Conservation (phyloP, 2,329 filamentous ascomycete species). For the Claviceps africana region DNA sequence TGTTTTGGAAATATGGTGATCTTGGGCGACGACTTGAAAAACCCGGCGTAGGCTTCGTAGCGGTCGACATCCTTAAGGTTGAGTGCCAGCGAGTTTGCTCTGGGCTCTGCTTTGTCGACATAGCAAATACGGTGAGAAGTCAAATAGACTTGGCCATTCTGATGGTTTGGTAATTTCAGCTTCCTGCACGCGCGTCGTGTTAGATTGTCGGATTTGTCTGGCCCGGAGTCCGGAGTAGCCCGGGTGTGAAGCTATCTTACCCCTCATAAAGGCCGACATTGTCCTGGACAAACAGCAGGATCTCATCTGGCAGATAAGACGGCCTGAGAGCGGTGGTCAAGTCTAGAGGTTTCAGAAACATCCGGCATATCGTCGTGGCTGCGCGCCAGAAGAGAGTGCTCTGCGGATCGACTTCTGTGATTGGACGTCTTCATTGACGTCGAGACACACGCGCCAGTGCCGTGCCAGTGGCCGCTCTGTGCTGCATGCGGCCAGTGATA, state of each 20-base stretch:
- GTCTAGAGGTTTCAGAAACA: slow-evolving; percentile 94
- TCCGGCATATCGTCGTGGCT: slow-evolving; percentile 47
- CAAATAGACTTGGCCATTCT: slow-evolving; percentile 91
- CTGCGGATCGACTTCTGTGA: neutral
- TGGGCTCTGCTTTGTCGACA: slow-evolving; percentile 74
- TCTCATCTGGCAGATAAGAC: slow-evolving; percentile 83
- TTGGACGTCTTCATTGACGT: neutral
- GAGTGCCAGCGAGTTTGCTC: slow-evolving; percentile 70
- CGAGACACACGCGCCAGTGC: neutral
- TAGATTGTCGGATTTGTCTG: neutral
- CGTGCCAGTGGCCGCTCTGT: no score
- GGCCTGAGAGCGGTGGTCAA: slow-evolving; percentile 93
- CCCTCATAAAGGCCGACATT: slow-evolving; percentile 95
- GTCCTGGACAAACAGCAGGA: slow-evolving; percentile 90
- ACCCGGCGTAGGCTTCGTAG: slow-evolving; percentile 83
- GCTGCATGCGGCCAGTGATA: neutral
- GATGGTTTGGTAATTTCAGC: slow-evolving; percentile 84
- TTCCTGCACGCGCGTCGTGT: slow-evolving; percentile 50
- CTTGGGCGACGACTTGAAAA: slow-evolving; percentile 89
- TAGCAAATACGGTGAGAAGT: slow-evolving; percentile 95
- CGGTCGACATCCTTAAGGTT: slow-evolving; percentile 85
- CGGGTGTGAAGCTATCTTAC: slow-evolving; percentile 35
- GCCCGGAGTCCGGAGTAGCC: neutral
- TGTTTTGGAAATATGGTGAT: slow-evolving; percentile 79
- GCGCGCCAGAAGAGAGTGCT: slow-evolving; percentile 3